Conservation (phyloP, 1,284 basidiomycete genomes). For the Irpex sp. region DNA sequence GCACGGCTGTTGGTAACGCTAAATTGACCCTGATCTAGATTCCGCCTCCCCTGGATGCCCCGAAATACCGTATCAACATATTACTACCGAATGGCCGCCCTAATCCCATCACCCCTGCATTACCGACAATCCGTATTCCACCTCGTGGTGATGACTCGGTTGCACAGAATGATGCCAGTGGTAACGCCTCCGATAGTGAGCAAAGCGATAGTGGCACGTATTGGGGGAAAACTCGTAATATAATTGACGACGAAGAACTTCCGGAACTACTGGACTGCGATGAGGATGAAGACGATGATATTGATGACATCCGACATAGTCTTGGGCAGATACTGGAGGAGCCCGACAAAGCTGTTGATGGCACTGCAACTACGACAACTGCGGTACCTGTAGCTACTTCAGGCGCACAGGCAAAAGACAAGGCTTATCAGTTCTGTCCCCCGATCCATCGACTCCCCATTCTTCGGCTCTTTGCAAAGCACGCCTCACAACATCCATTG, state of each 20-base stretch:
- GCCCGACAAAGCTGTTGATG: not conserved
- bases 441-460: conserved; percentile 8
- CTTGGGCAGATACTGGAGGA: not conserved
- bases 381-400: not conserved
- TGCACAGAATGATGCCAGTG: too few species aligned
- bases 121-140: not conserved
- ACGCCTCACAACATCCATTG: conserved; percentile 13
- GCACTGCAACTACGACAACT: not conserved
- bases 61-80: not conserved
- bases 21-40: not conserved
- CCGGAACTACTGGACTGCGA: not conserved
- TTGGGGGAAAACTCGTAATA: not conserved
- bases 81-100: conserved; percentile 6
- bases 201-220: not conserved
- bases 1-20: not conserved
- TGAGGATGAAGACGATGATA: not conserved
- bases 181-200: not conserved
- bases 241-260: conserved; percentile 1
- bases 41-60: not conserved
- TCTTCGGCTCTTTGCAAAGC: conserved; percentile 12
- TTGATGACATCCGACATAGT: not conserved
- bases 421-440: conserved; percentile 14
- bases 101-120: not conserved
- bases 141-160: not conserved
- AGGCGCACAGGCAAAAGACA: not conserved